Evolutionary conservation across 2,329 filamentous ascomycete species (phyloP).

Genomic region (Aspergillus sp.): DNA sequence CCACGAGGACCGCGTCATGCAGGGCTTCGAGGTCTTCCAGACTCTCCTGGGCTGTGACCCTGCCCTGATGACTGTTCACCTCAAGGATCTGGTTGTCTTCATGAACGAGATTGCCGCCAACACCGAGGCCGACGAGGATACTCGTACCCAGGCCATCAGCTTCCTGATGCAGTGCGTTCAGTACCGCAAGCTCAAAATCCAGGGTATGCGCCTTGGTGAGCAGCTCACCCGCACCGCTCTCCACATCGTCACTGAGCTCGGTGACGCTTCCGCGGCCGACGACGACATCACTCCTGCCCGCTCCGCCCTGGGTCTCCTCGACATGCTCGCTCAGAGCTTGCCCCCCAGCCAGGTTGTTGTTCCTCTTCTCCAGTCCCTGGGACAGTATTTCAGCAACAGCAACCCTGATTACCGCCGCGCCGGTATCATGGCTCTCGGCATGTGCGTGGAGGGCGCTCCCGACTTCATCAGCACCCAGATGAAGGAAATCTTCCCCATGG

Average conservation of each 20-base stretch:
- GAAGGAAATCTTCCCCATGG: slow-evolving; percentile 76
- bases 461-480: slow-evolving; percentile 97
- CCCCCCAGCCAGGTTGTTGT: slow-evolving; percentile 93
- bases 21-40: slow-evolving; percentile 96
- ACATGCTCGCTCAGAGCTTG: slow-evolving; percentile 82
- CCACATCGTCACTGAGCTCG: slow-evolving; percentile 85
- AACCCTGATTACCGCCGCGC: slow-evolving; percentile 81
- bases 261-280: slow-evolving; percentile 64
- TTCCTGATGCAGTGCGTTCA: slow-evolving; percentile 91
- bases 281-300: slow-evolving; percentile 84
- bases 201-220: slow-evolving; percentile 82
- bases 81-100: slow-evolving; percentile 86
- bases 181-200: slow-evolving; percentile 93
- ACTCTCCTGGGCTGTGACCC: slow-evolving; percentile 88
- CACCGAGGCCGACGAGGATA: slow-evolving; percentile 75
- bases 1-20: slow-evolving; percentile 84
- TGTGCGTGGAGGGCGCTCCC: slow-evolving; percentile 92
- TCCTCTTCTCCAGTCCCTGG: slow-evolving; percentile 81
- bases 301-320: slow-evolving; percentile 80
- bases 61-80: slow-evolving; percentile 76
- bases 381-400: slow-evolving; percentile 71
- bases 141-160: slow-evolving; percentile 82
- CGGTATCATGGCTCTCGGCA: slow-evolving; percentile 86
- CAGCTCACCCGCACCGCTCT: slow-evolving; percentile 84
- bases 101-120: slow-evolving; percentile 86